Evolutionary conservation across 106 monocot species (phyloP).

Genomic region (Chionographis japonica): DNA sequence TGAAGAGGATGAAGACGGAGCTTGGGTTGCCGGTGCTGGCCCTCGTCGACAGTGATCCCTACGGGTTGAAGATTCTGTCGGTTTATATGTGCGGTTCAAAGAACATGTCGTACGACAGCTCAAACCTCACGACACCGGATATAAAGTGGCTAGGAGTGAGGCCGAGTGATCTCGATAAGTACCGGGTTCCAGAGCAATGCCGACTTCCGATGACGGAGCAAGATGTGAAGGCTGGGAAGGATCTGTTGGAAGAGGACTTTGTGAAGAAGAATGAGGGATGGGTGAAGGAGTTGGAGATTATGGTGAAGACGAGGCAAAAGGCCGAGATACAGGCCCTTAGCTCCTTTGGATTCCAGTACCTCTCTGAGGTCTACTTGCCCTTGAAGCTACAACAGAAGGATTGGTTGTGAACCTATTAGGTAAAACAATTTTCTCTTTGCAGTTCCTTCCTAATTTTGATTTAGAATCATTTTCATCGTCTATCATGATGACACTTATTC

Average conservation of each 20-base stretch:
- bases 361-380: constrained; percentile 91
- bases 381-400: constrained; percentile 92
- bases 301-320: constrained; percentile 89
- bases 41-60: constrained; percentile 92
- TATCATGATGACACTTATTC: no score
- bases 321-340: constrained; percentile 99
- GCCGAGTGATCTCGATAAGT: constrained; percentile 91
- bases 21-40: constrained; percentile 86
- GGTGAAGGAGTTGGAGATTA: constrained; percentile 89
- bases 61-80: constrained; percentile 91
- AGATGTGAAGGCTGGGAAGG: constrained; percentile 97
- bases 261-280: constrained; percentile 91
- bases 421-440: background rate
- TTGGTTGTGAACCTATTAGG: constrained; percentile 56
- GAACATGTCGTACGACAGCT: constrained; percentile 98
- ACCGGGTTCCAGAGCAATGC: constrained; percentile 91
- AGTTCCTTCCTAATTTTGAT: no score
- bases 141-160: constrained; percentile 96
- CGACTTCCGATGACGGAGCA: constrained; percentile 94
- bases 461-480: no score
- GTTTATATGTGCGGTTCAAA: constrained; percentile 99
- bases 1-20: constrained; percentile 76
- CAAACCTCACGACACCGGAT: constrained; percentile 89
- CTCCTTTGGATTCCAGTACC: constrained; percentile 95
- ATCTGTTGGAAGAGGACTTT: constrained; percentile 94